Evolutionary conservation across 768 basidiomycete genomes (phyloP).

Genomic region (Tremella fuciformis): DNA sequence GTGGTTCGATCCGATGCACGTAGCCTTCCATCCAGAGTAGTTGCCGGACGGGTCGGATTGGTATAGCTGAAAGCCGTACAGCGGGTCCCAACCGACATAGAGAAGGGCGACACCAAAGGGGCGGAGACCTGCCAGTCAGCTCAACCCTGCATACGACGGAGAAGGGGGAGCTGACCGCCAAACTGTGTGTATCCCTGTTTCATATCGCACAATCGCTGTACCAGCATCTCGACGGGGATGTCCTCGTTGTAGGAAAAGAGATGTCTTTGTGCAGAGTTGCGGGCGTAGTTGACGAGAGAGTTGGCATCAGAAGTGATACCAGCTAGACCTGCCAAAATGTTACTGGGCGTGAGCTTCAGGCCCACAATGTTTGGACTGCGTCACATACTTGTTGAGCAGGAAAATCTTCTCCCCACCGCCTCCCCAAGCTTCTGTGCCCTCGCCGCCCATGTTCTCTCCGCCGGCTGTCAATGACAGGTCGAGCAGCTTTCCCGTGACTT

Average conservation of each 20-base stretch:
- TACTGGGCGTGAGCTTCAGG: conserved; percentile 57
- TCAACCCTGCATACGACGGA: not conserved
- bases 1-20: conserved; percentile 97
- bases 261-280: conserved; percentile 84
- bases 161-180: conserved; percentile 62
- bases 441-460: conserved; percentile 64
- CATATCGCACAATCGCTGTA: conserved; percentile 89
- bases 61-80: conserved; percentile 95
- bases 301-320: conserved; percentile 97
- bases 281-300: conserved; percentile 90
- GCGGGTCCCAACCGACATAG: conserved; percentile 94
- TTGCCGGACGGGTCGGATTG: conserved; percentile 98
- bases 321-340: conserved; percentile 91
- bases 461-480: conserved; percentile 83
- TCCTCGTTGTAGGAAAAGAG: conserved; percentile 90
- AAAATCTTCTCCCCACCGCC: conserved; percentile 99
- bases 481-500: conserved; percentile 94
- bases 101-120: conserved; percentile 97
- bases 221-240: conserved; percentile 93
- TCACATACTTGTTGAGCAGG: conserved; percentile 67
- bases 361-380: not conserved
- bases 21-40: conserved; percentile 97
- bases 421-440: conserved; percentile 57
- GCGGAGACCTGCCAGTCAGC: conserved; percentile 69
- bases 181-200: conserved; percentile 99